Evolutionary conservation across 2,329 filamentous ascomycete genomes (phyloP), one percentile per base, ranked within the genome.

Genomic region (Nigrospora oryzae): DNA sequence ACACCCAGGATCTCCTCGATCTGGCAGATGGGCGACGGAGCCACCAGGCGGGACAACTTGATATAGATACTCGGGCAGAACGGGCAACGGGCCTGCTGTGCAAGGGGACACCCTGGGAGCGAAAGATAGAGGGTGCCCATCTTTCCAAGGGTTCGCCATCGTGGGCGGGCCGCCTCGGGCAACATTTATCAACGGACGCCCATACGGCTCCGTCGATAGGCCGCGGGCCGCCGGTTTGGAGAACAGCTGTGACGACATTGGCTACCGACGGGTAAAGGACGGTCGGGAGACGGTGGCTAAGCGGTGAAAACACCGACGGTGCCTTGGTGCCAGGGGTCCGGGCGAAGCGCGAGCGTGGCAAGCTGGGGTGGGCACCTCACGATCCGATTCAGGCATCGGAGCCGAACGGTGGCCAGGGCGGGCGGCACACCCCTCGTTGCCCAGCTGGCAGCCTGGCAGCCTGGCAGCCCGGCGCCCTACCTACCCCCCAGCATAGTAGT

Each of bases 21-120:
- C 23, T 28, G 23, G 23, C 8, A 10, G 23, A 28, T 7, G 2
- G 19, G 19, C 19, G 19, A 23, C 19, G 19, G 19, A 23, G 19
- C 19, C 19, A 23, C n/a, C 31, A 38, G 30, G 28, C 15, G 30
- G 19, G n/a, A 11, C 17, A 28, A 23, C 38, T 36, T 45, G 43
- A 45, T 45, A 45, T 28, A 28, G 23, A 28, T 28, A 28, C 23
- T 28, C 23, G 23, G 23, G 23, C 23, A 28, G 23, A 10, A 45
- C 17, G 15, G 16, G 14, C 19, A 32, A 30, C 33, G 16, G 32
- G 40, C 40, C 37, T 36, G 34, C 41, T 40, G 46, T 46, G 48
- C 52, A 53, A 55, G 53, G 53, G 52, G 51, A 54, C 53, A 54
- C 53, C 51, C 46, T 51, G 49, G 49, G 52, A 54, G 52, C 44